phyloP scores from a whole-genome alignment of 1,284 basidiomycete genomes.

The Sporisorium iseilematis-ciliati region DNA sequence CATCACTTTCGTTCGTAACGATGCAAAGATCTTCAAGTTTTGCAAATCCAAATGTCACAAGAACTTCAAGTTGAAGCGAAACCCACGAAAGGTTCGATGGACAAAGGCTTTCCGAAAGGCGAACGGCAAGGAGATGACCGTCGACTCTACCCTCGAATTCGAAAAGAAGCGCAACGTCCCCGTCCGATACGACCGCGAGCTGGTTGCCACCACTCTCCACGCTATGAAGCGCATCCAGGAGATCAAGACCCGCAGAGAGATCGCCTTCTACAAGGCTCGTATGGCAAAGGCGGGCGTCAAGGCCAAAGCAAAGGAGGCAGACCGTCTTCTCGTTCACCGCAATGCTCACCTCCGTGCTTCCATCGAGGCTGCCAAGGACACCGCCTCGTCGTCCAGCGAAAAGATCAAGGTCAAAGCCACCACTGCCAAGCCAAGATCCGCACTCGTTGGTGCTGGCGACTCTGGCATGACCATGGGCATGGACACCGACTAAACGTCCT shows the following conservation, averaged over 20 bases:
- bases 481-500: conserved; percentile 44
- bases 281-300: conserved; percentile 66
- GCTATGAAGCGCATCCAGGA: conserved; percentile 96
- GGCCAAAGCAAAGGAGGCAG: conserved; percentile 57
- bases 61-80: conserved; percentile 92
- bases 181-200: conserved; percentile 95
- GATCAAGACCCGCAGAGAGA: conserved; percentile 90
- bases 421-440: conserved; percentile 52
- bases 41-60: conserved; percentile 70
- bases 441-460: conserved; percentile 52
- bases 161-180: conserved; percentile 99
- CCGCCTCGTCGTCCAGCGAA: conserved; percentile 41
- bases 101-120: conserved; percentile 99
- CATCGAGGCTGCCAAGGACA: conserved; percentile 42
- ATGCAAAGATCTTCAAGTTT: conserved; percentile 66
- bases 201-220: conserved; percentile 92
- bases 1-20: conserved; percentile 69
- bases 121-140: conserved; percentile 99
- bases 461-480: conserved; percentile 59
- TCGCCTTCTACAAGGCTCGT: conserved; percentile 80
- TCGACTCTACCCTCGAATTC: conserved; percentile 98
- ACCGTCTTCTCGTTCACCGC: conserved; percentile 64
- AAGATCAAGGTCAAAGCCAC: conserved; percentile 57
- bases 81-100: conserved; percentile 99
- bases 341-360: conserved; percentile 62